Evolutionary conservation across 495 filamentous ascomycete species (phyloP), one percentile per base, ranked within the genome.

Genomic region (Chlorociboria aeruginascens): DNA sequence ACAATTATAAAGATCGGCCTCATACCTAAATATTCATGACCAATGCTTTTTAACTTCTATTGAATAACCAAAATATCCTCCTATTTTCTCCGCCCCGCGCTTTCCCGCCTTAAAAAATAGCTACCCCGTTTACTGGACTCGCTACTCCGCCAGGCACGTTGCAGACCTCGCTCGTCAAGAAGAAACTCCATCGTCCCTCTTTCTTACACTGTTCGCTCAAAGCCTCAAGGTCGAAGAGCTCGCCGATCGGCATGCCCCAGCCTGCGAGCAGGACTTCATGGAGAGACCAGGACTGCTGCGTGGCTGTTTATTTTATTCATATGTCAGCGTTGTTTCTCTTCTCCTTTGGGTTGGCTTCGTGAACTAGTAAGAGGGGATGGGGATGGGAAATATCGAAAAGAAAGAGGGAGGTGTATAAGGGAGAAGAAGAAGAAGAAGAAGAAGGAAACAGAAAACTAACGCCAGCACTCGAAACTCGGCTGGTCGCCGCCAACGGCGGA

Each of bases 401-500:
- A 25, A 4, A 25, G 20, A 25, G 20, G 20, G 40, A 29, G 25
- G 40, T 2, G 33, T 36, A 14, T 12, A 40, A 16, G 9, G 16
- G 38, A 13, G 12, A 43, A 25, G 11, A 7, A 33, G 35, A 33
- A 20, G 12, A 13, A 14, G 2, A 35, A 28, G 43, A 14, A 7
- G 13, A 36, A 30, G 43, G 34, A 32, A 29, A 32, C 7, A 32
- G 46, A 28, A 32, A 25, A 40, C 46, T 31, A 45, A 7, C 68
- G 69, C 59, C 63, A 66, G 35, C 54, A 54, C 50, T 78, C 73
- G 46, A 77, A 70, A 0, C 66, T 64, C 12, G 72, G 70, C 51
- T 69, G 65, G 57, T 78, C 74, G 14, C 74, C 74, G 3, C 67
- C 72, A 7, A 75, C 70, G 16, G 74, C 73, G 6, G 67, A 49